Percentiles rank a stretch among this genome's conserved stretches.
phyloP scores from a whole-genome alignment of 2,329 filamentous ascomycete species.

The Botrytis deweyae region DNA sequence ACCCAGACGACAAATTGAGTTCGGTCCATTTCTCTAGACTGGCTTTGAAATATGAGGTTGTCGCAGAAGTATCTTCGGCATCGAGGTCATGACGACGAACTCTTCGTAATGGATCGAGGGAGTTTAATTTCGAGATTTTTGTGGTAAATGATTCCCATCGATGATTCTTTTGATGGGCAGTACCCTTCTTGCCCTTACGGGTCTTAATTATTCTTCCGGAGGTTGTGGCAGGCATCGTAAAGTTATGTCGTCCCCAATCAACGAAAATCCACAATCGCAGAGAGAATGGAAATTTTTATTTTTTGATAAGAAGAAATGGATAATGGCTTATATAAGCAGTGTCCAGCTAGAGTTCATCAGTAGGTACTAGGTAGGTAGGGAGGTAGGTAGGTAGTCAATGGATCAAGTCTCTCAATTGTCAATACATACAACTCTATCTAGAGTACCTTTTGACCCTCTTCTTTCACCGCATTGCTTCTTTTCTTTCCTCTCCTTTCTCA shows the following conservation, averaged over 20 bases:
- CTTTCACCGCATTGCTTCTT: background rate
- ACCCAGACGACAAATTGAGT: conserved; percentile 82
- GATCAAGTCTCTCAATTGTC: background rate
- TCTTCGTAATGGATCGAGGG: conserved; percentile 85
- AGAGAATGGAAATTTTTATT: conserved; percentile 17
- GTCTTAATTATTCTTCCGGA: conserved; percentile 69
- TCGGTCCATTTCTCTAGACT: conserved; percentile 87
- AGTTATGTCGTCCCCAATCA: conserved; percentile 22
- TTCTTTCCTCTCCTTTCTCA: background rate
- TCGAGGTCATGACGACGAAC: conserved; percentile 83
- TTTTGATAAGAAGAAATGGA: conserved; percentile 9
- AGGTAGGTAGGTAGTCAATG: background rate
- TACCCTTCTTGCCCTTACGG: conserved; percentile 68
- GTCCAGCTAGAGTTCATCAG: background rate
- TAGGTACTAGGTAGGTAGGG: background rate
- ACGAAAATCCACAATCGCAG: conserved; percentile 6
- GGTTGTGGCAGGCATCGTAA: conserved; percentile 59
- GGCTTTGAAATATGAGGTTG: conserved; percentile 83
- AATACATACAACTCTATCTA: background rate
- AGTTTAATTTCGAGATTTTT: conserved; percentile 86
- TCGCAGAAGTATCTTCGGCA: conserved; percentile 69
- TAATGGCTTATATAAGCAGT: background rate
- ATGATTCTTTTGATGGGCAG: conserved; percentile 76
- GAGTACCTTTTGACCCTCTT: background rate
- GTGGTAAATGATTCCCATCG: conserved; percentile 88